Percentiles rank a stretch among this genome's conserved stretches.
These are phyloP conservation scores for Helicocarpus griseus DNA, from an alignment of 2,329 filamentous ascomycete genomes.

Conservation along the genomic window DNA sequence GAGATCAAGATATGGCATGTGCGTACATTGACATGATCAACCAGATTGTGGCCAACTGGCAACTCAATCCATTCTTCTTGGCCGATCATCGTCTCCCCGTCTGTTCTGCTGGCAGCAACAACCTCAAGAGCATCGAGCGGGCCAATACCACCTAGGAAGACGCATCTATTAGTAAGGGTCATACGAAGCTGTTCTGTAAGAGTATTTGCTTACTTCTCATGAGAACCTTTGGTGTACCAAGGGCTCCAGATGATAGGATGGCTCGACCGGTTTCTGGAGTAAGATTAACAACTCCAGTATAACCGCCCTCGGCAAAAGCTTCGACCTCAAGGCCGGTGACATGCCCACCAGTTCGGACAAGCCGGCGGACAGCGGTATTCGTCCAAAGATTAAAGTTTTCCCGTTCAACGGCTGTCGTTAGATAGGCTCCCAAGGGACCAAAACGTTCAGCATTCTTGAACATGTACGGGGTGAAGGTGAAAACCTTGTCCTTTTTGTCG, in stretches of 20 bases:
- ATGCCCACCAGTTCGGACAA: slow-evolving; percentile 53
- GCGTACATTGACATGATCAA: slow-evolving; percentile 37
- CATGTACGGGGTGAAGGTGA: slow-evolving; percentile 57
- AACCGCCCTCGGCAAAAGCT: slow-evolving; percentile 40
- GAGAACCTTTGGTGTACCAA: slow-evolving; percentile 60
- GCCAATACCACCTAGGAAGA: slow-evolving; percentile 54
- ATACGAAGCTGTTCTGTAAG: background rate
- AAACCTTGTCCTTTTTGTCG: slow-evolving; percentile 56
- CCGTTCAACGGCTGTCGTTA: slow-evolving; percentile 50
- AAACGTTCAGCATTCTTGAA: slow-evolving; percentile 56
- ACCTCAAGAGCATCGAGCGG: slow-evolving; percentile 41
- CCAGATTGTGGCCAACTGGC: slow-evolving; percentile 42
- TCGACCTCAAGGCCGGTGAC: slow-evolving; percentile 62
- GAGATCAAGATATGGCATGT: background rate
- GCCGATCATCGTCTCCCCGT: slow-evolving; percentile 35
- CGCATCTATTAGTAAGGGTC: background rate
- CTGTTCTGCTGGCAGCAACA: slow-evolving; percentile 35
- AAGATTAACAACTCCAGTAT: slow-evolving; percentile 51
- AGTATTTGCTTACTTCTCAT: slow-evolving; percentile 3
- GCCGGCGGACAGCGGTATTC: slow-evolving; percentile 56
- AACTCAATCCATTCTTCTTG: slow-evolving; percentile 41
- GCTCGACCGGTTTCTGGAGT: slow-evolving; percentile 51
- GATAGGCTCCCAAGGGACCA: slow-evolving; percentile 62
- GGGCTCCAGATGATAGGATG: slow-evolving; percentile 57
- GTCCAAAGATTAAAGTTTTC: slow-evolving; percentile 59